These are phyloP conservation scores for Coemansia asiatica DNA, from an alignment of 192 early-diverging fungal species.

Conservation along the genomic window DNA sequence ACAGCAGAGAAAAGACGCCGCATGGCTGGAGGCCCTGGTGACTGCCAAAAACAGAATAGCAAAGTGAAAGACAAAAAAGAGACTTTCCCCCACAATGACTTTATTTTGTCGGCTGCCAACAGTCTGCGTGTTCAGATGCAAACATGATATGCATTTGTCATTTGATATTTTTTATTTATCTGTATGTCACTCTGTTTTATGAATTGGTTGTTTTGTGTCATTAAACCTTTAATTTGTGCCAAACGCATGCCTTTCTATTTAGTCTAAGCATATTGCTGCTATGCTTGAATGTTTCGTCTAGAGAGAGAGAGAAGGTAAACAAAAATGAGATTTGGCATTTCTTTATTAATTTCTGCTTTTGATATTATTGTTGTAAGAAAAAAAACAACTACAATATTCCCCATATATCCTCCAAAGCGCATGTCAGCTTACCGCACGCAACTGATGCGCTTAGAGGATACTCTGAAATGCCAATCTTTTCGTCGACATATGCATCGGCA, in stretches of 20 bases:
- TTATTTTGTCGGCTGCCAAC: neutral
- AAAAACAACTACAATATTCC: slow-evolving; percentile 64
- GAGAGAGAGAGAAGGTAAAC: neutral
- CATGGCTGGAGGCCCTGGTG: slow-evolving; percentile 47
- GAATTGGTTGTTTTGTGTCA: neutral
- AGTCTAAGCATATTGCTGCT: neutral
- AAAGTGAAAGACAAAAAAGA: no score
- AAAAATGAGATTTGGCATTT: neutral
- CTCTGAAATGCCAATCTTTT: slow-evolving; percentile 96
- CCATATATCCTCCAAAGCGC: slow-evolving; percentile 89
- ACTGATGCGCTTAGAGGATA: slow-evolving; percentile 96
- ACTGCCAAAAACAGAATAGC: neutral
- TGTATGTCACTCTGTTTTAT: neutral
- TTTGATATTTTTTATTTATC: neutral
- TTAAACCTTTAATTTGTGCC: neutral
- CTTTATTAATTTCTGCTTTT: neutral
- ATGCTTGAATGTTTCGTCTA: no score
- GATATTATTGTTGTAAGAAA: neutral
- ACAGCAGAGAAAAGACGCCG: slow-evolving; percentile 6
- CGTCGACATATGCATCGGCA: slow-evolving; percentile 93
- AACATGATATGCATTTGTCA: neutral
- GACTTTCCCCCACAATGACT: neutral
- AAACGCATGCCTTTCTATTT: neutral
- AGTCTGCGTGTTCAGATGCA: neutral
- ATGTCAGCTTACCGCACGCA: slow-evolving; percentile 93